A percentile compares a stretch with the other conserved stretches of the same genome.
phyloP scores from a whole-genome alignment of 2,329 filamentous ascomycete genomes.

The Orbilia oligospora region DNA sequence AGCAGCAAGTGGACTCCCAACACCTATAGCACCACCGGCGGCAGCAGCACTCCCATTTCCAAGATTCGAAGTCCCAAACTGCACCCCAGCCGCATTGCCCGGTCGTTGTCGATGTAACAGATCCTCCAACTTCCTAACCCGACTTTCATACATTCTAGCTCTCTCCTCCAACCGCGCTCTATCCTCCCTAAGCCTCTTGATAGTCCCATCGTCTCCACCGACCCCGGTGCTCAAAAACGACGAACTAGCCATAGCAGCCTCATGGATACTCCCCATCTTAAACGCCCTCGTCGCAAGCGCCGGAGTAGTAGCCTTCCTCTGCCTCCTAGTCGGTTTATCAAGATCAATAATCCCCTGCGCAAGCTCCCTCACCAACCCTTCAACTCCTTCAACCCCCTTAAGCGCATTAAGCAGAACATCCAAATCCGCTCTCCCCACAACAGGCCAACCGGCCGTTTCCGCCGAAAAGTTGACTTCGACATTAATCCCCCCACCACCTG shows the following conservation, averaged over 20 bases:
- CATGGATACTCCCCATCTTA: constrained; percentile 95
- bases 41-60: constrained; percentile 67
- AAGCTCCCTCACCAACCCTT: constrained; percentile 79
- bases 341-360: constrained; percentile 83
- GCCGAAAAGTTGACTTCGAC: constrained; percentile 63
- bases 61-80: constrained; percentile 62
- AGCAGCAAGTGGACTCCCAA: constrained; percentile 68
- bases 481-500: constrained; percentile 47
- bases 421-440: constrained; percentile 81
- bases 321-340: constrained; percentile 75
- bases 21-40: constrained; percentile 68
- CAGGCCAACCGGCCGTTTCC: constrained; percentile 83
- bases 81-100: constrained; percentile 68
- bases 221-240: constrained; percentile 74
- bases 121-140: constrained; percentile 91
- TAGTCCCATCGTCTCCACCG: constrained; percentile 76
- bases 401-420: constrained; percentile 79
- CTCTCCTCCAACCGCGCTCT: constrained; percentile 81
- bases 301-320: constrained; percentile 72
- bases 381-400: constrained; percentile 76
- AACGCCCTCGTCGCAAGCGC: constrained; percentile 70
- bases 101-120: constrained; percentile 84
- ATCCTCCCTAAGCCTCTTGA: constrained; percentile 83
- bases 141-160: constrained; percentile 86
- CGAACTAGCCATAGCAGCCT: constrained; percentile 87